phyloP scores from a whole-genome alignment of 352 stramenopile species.

The Pythium coloratum region DNA sequence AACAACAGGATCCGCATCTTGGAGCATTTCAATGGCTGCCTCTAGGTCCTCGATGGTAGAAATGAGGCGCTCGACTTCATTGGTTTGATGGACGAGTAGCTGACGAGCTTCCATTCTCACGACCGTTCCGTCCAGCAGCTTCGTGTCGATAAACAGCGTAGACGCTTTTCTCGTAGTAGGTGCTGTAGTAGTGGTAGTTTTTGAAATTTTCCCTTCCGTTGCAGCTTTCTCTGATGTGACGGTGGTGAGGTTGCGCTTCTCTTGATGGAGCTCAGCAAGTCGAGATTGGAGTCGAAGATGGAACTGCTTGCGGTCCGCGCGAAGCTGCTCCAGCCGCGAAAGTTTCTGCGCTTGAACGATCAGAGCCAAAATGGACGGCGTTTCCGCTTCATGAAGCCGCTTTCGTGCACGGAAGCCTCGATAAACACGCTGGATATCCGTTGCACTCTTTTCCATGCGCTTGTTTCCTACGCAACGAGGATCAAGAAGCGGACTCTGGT shows the following conservation, averaged over 20 bases:
- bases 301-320: constrained; percentile 24
- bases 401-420: constrained; percentile 41
- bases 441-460: constrained; percentile 34
- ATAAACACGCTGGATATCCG: constrained; percentile 47
- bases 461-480: constrained; percentile 15
- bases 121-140: constrained; percentile 29
- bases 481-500: neutral
- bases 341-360: constrained; percentile 19
- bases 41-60: constrained; percentile 11
- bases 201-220: constrained; percentile 21
- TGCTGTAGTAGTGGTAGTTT: neutral
- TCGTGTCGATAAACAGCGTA: constrained; percentile 27
- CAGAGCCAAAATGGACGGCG: constrained; percentile 5
- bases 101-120: constrained; percentile 38
- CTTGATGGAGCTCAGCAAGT: constrained; percentile 23
- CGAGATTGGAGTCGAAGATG: constrained; percentile 23
- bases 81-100: constrained; percentile 33
- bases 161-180: neutral
- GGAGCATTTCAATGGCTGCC: constrained; percentile 17
- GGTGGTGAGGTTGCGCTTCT: constrained; percentile 23
- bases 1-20: constrained; percentile 25
- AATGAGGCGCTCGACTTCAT: constrained; percentile 33
- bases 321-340: constrained; percentile 31
- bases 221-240: constrained; percentile 20
- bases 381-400: constrained; percentile 17